phyloP scores from a whole-genome alignment of 129 eudicot genomes.

The Centella asiatica region DNA sequence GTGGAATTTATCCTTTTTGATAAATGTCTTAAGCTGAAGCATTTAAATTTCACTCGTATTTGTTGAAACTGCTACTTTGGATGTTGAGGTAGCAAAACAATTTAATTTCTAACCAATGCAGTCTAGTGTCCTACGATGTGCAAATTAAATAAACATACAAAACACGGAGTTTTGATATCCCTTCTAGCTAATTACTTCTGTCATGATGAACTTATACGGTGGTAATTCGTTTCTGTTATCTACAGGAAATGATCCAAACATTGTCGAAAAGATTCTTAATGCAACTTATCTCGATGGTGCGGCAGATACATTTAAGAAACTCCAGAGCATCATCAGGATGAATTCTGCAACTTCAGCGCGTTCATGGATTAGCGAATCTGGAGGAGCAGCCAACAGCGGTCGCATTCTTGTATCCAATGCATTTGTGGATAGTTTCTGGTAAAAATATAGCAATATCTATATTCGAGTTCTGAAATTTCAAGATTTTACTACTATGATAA shows the following conservation, averaged over 20 bases:
- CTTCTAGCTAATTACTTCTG: no score
- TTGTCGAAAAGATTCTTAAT: slow-evolving; percentile 61
- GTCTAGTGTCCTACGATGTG: no score
- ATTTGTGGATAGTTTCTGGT: slow-evolving; percentile 85
- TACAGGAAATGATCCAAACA: slow-evolving; percentile 30
- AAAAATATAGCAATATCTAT: slow-evolving; percentile 7
- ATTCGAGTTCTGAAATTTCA: not conserved
- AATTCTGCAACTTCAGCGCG: slow-evolving; percentile 41
- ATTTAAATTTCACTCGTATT: no score
- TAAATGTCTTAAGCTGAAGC: no score
- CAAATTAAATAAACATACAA: no score
- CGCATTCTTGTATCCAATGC: slow-evolving; percentile 65
- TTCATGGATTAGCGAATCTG: slow-evolving; percentile 97
- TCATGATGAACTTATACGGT: no score
- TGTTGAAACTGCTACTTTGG: no score
- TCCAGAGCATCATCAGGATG: slow-evolving; percentile 43
- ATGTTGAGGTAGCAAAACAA: no score
- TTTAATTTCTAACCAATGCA: no score
- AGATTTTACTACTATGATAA: not conserved
- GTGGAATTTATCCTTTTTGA: no score
- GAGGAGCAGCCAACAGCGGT: slow-evolving; percentile 94
- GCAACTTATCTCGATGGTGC: slow-evolving; percentile 60
- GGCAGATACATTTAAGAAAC: slow-evolving; percentile 51
- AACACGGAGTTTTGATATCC: not conserved
- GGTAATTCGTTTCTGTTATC: not conserved